Base-by-base conservation (phyloP, 805 yeast species). In the Hanseniaspora clermontiae region DNA sequence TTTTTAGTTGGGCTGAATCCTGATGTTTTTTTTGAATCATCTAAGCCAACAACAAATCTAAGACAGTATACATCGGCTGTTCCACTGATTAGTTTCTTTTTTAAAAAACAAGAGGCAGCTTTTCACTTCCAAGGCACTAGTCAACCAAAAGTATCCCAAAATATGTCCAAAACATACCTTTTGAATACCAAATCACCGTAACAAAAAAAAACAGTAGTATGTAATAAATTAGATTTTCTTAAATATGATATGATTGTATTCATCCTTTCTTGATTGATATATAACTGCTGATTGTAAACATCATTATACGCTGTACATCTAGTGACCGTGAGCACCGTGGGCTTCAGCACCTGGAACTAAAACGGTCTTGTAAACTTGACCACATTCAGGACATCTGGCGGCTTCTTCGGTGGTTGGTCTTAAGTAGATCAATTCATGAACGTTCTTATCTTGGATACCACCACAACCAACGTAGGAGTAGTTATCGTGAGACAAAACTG, bases 361-460 rank as follows among this genome's bases (percentile, higher is more conserved):
- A 74, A 89, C 86, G 66, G 90, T 74, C 68, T 86, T 82, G 79
- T 85, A 91, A 63, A 89, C 95, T 64, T 90, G 84, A 73, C 98
- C 98, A 73, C 97, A 91, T 74, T 93, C 96, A 96, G 96, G 87
- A 77, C 97, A 93, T 82, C 98, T 88, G 64, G 86, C 86, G 60
- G 84, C 84, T 73, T 87, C 77, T 51, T 80, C 86, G 62, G 77
- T 80, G 63, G 89, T 84, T 66, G 95, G 95, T 73, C 82, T 83
- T 76, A 90, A 80, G 96, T 97, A 91, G 83, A 82, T 81, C 63
- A 87, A 80, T 66, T 80, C 83, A 74, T 90, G 97, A 36, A 53
- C 42, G 63, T 93, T 83, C 61, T 87, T 95, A 58, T 89, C 95
- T 68, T 95, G 96, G 63, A 87, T 80, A 68, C 98, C 98, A 62